A percentile compares a stretch with the other conserved stretches of the same genome.
Conservation (phyloP, 1,284 basidiomycete species). For the Boletellus sp. region DNA sequence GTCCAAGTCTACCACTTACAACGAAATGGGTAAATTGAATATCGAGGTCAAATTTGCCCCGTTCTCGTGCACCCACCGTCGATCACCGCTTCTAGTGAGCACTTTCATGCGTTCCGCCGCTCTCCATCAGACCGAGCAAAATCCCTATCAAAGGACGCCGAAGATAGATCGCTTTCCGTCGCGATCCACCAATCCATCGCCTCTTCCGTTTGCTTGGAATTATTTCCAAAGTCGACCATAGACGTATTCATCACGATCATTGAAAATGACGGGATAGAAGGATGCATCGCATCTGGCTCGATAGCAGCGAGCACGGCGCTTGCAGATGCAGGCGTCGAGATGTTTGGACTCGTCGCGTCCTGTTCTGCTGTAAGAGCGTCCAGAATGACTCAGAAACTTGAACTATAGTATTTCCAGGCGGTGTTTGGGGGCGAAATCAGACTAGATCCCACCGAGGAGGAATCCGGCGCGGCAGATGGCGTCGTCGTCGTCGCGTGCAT, state of each 20-base stretch:
- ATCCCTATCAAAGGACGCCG: conserved; percentile 70
- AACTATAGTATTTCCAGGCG: conserved; percentile 39
- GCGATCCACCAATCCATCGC: conserved; percentile 85
- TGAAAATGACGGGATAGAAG: conserved; percentile 85
- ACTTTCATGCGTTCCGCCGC: not conserved
- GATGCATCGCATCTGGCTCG: conserved; percentile 78
- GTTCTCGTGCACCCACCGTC: conserved; percentile 75
- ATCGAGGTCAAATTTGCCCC: conserved; percentile 97
- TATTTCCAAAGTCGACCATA: conserved; percentile 90
- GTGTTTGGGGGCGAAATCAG: conserved; percentile 52
- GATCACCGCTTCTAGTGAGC: conserved; percentile 83
- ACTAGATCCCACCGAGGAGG: conserved; percentile 79
- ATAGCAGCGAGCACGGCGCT: conserved; percentile 90
- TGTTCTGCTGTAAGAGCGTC: conserved; percentile 60
- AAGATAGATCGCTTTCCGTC: conserved; percentile 81
- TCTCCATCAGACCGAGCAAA: conserved; percentile 11
- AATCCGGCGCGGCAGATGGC: conserved; percentile 53
- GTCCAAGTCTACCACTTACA: conserved; percentile 74
- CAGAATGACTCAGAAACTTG: not conserved
- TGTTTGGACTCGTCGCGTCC: conserved; percentile 79
- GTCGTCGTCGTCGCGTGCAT: conserved; percentile 76
- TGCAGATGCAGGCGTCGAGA: conserved; percentile 84
- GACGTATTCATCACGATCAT: conserved; percentile 91
- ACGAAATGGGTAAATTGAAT: conserved; percentile 83
- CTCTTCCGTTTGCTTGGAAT: conserved; percentile 83